These are phyloP conservation scores for Saccharomyces hybrid DNA, from an alignment of 1,139 yeast species.

Conservation along the genomic window DNA sequence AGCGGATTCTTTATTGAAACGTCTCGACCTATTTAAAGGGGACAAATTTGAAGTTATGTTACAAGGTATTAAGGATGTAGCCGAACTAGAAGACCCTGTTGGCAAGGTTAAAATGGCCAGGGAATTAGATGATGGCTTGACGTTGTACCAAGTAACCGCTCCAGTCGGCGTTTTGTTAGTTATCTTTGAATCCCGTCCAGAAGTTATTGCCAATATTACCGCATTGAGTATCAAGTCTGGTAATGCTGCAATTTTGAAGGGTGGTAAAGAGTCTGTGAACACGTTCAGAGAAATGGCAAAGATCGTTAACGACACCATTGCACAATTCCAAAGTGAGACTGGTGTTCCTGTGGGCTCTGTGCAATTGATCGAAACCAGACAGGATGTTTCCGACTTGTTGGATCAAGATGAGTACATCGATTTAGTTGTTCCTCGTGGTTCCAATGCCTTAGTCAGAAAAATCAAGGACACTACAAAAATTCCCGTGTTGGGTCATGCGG, in stretches of 20 bases:
- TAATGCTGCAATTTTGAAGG: constrained; percentile 90
- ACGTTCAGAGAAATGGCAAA: constrained; percentile 79
- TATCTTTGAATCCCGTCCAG: constrained; percentile 95
- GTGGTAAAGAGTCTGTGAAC: constrained; percentile 86
- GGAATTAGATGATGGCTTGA: constrained; percentile 79
- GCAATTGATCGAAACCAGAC: constrained; percentile 80
- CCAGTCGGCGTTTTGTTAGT: constrained; percentile 92
- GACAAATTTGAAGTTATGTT: constrained; percentile 92
- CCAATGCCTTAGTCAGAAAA: constrained; percentile 78
- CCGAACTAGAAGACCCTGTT: constrained; percentile 79
- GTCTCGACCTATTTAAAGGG: constrained; percentile 71
- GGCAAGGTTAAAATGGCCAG: constrained; percentile 78
- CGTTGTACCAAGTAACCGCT: constrained; percentile 72
- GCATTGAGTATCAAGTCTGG: constrained; percentile 95
- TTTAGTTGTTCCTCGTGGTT: constrained; percentile 94
- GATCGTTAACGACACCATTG: constrained; percentile 55
- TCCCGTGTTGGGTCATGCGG: constrained; percentile 98
- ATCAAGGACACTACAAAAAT: constrained; percentile 85
- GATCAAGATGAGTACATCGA: constrained; percentile 86
- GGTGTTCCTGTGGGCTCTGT: constrained; percentile 72
- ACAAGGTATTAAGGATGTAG: constrained; percentile 90
- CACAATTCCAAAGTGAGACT: constrained; percentile 38
- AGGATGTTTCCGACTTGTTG: constrained; percentile 78
- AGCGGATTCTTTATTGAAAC: constrained; percentile 62
- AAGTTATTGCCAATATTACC: constrained; percentile 94